Conservation (phyloP, 495 filamentous ascomycete genomes). For the Haplographium delicatum region DNA sequence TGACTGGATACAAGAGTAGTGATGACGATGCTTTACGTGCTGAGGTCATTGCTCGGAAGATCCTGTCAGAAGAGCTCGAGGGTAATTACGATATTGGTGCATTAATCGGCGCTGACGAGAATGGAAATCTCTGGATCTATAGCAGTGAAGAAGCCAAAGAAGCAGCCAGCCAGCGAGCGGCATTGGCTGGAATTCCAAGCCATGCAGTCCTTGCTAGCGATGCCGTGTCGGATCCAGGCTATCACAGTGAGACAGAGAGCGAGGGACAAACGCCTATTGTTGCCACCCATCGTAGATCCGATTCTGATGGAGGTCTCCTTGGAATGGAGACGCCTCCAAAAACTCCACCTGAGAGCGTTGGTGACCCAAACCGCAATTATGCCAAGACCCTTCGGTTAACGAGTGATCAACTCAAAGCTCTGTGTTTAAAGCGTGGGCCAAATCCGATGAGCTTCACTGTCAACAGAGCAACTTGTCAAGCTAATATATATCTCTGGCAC, state of each 20-base stretch:
- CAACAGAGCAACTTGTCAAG: constrained; percentile 85
- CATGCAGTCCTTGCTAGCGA: constrained; percentile 54
- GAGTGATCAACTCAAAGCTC: constrained; percentile 85
- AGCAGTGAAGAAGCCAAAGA: constrained; percentile 95
- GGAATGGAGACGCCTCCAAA: constrained; percentile 70
- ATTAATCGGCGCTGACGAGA: constrained; percentile 88
- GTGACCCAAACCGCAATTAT: constrained; percentile 77
- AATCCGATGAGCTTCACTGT: constrained; percentile 96
- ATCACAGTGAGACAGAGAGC: constrained; percentile 75
- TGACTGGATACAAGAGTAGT: constrained; percentile 92
- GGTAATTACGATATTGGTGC: constrained; percentile 95
- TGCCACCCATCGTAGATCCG: constrained; percentile 48
- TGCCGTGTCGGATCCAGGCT: constrained; percentile 86
- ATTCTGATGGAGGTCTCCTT: constrained; percentile 64
- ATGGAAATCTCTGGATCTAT: constrained; percentile 98
- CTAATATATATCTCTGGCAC: constrained; percentile 89
- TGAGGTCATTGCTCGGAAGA: constrained; percentile 89
- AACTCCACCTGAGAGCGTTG: constrained; percentile 57
- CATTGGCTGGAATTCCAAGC: constrained; percentile 17
- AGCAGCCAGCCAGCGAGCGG: constrained; percentile 47
- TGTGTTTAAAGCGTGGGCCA: constrained; percentile 74
- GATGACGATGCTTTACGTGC: constrained; percentile 88
- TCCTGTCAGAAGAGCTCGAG: constrained; percentile 90
- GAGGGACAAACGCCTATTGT: constrained; percentile 7
- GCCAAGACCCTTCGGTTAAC: constrained; percentile 97